Conservation (phyloP, 148 eudicot genomes). For the Chenopodium berlandieri region DNA sequence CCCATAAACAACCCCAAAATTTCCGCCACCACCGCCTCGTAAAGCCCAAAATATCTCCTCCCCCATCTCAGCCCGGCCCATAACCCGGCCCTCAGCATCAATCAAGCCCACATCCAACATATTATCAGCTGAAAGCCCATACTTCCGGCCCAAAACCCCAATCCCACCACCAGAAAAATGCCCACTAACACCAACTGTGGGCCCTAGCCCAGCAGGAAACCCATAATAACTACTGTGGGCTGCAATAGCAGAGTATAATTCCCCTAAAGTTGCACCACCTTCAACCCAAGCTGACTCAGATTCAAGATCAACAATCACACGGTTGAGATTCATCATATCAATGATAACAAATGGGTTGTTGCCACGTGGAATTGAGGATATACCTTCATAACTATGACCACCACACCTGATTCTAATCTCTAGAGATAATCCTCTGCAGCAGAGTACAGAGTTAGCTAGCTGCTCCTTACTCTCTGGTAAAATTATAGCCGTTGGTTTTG, state of each 20-base stretch:
- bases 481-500: conserved; percentile 41
- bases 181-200: conserved; percentile 42
- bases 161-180: conserved; percentile 42
- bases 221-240: conserved; percentile 24
- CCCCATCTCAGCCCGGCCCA: conserved; percentile 31
- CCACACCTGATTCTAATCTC: conserved; percentile 61
- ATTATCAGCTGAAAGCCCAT: conserved; percentile 51
- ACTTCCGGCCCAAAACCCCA: conserved; percentile 38
- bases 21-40: conserved; percentile 41
- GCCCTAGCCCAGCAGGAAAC: conserved; percentile 39
- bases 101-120: conserved; percentile 31
- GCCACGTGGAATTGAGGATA: conserved; percentile 43
- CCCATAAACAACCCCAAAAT: conserved; percentile 34
- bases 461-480: conserved; percentile 48
- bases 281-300: conserved; percentile 43
- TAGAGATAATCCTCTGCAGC: conserved; percentile 27
- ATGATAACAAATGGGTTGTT: conserved; percentile 46
- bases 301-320: conserved; percentile 29
- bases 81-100: conserved; percentile 20
- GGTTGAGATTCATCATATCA: conserved; percentile 39
- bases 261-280: conserved; percentile 69
- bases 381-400: conserved; percentile 71
- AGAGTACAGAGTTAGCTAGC: conserved; percentile 33
- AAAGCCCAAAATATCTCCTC: conserved; percentile 45
- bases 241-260: conserved; percentile 34